Base-by-base conservation (phyloP, 176 grass and related monocot species). In the Carex pumila region DNA sequence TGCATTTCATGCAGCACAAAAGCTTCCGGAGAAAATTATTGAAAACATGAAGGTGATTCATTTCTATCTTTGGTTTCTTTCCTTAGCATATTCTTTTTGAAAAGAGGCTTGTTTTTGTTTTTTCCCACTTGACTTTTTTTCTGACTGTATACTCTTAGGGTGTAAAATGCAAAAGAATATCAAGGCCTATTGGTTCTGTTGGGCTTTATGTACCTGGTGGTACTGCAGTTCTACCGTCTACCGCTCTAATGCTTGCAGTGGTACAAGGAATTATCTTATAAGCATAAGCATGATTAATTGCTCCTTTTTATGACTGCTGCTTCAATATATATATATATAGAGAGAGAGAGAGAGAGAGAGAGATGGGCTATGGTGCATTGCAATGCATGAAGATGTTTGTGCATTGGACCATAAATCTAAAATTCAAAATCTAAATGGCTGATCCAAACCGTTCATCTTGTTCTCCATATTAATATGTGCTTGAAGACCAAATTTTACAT, bases 181-280 rank as follows among this genome's bases (percentile, higher is more conserved):
- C 91, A 85, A 87, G 92, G 61, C 88, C 86, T 84, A 89, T 98
- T 78, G 91, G 92, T 36, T 91, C 95, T 83, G 95, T 98, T 0
- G 95, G 95, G 39, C 86, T 98, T 65, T 98, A 98, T 93, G 92
- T 98, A 84, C 95, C 95, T 81, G 95, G 95, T 63, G 95, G 95
- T 76, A 98, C 95, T 39, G 95, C 91, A 58, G 95, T 98, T 47
- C 86, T 98, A 83, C 95, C 95, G 61, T 98, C 95, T 25, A 98
- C 95, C 45, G 92, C 95, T 53, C 86, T 98, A 86, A 98, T 98
- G 92, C 92, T 98, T 77, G 86, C 91, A 65, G 95, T 98, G 92
- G 92, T 98, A 93, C 83, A 80, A 81, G 61, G n/a, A 84, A 31
- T 91, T 85, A 82, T 45, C 84, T 71, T 62, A 80, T 83, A 70